A percentile compares a stretch with the other conserved stretches of the same genome.
Evolutionary conservation across 768 basidiomycete genomes (phyloP).

Genomic region (Pulveroboletus sp.): DNA sequence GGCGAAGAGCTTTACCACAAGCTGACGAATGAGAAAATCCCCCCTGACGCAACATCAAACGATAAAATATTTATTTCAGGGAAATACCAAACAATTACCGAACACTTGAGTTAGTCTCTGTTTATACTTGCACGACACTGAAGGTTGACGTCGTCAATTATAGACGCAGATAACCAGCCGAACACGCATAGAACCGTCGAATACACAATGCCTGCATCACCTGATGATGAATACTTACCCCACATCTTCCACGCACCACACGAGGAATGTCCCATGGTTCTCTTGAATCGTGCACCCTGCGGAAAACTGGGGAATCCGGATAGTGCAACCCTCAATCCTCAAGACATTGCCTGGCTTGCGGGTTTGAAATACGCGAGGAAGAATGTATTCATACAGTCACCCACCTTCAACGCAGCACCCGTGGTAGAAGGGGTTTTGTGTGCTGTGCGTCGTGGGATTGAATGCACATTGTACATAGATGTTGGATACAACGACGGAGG

Average conservation of each 20-base stretch:
- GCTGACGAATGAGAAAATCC: slow-evolving; percentile 11
- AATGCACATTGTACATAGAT: slow-evolving; percentile 56
- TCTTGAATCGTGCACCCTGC: slow-evolving; percentile 59
- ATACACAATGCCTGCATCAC: slow-evolving; percentile 22
- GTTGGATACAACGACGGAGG: slow-evolving; percentile 54
- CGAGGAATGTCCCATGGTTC: slow-evolving; percentile 55
- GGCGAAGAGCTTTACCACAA: slow-evolving; percentile 24
- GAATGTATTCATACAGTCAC: slow-evolving; percentile 70
- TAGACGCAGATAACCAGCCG: slow-evolving; percentile 34
- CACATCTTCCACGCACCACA: slow-evolving; percentile 58
- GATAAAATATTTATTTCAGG: slow-evolving; percentile 27
- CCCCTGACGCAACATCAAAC: slow-evolving; percentile 5
- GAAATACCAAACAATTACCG: slow-evolving; percentile 35
- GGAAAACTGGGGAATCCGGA: slow-evolving; percentile 46
- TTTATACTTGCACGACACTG: background rate
- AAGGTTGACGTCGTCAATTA: slow-evolving; percentile 9
- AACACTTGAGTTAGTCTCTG: slow-evolving; percentile 34
- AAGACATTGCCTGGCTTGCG: slow-evolving; percentile 65
- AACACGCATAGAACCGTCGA: slow-evolving; percentile 30
- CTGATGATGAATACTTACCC: slow-evolving; percentile 52
- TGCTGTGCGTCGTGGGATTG: slow-evolving; percentile 56
- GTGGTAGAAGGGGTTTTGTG: slow-evolving; percentile 54
- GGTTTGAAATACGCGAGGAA: slow-evolving; percentile 55
- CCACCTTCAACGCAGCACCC: slow-evolving; percentile 64
- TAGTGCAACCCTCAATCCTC: slow-evolving; percentile 46